A percentile compares a stretch with the other conserved stretches of the same genome.
Conservation (phyloP, 371 early-diverging fungal species). For the Choanephora cucurbitarum region DNA sequence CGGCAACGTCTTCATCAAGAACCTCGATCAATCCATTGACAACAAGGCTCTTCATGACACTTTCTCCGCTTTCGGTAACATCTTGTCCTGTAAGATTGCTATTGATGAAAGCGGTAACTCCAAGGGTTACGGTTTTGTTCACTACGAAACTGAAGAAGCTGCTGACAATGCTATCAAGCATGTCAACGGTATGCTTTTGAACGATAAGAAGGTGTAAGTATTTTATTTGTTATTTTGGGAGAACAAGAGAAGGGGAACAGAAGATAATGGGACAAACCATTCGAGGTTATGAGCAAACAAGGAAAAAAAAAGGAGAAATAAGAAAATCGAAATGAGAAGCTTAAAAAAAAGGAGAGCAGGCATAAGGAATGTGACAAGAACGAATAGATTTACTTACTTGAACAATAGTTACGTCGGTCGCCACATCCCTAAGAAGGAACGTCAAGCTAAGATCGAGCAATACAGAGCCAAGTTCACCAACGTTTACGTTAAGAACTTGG, state of each 20-base stretch:
- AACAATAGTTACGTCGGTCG: conserved; percentile 74
- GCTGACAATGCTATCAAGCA: conserved; percentile 97
- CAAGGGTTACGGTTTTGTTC: conserved; percentile 99
- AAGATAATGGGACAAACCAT: background rate
- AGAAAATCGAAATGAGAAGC: too few species aligned
- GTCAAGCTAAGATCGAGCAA: conserved; percentile 92
- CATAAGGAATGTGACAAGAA: too few species aligned
- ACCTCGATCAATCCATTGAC: conserved; percentile 95
- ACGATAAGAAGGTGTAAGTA: conserved; percentile 88
- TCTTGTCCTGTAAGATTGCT: conserved; percentile 98
- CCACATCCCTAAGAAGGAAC: conserved; percentile 93
- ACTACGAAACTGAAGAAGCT: conserved; percentile 95
- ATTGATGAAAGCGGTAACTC: conserved; percentile 82
- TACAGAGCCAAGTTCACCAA: conserved; percentile 93
- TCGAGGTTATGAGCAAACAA: background rate
- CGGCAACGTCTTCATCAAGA: conserved; percentile 99
- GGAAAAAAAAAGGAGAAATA: background rate
- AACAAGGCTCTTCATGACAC: conserved; percentile 99
- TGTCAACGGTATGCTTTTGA: conserved; percentile 98
- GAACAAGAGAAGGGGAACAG: conserved; percentile 7
- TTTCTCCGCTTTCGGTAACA: conserved; percentile 98
- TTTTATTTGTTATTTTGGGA: conserved; percentile 2
- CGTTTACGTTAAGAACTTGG: conserved; percentile 98
- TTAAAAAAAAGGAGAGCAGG: too few species aligned
- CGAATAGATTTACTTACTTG: background rate